Percentiles rank a stretch among this genome's conserved stretches.
phyloP scores from a whole-genome alignment of 371 early-diverging fungal genomes.

The Mortierella polycephala region DNA sequence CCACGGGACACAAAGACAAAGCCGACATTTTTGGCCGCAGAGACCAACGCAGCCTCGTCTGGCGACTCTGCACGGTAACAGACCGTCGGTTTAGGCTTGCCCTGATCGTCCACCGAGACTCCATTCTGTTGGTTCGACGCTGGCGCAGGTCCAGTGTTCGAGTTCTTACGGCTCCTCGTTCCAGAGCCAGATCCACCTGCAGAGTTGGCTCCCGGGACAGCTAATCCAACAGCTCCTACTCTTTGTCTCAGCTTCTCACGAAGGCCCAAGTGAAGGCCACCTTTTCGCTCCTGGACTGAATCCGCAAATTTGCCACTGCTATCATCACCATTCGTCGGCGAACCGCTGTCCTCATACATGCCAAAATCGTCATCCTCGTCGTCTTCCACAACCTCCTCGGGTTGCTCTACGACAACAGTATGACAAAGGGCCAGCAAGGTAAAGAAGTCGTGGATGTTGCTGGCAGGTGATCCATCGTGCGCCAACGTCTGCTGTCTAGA shows the following conservation, averaged over 20 bases:
- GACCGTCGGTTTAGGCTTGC: slow-evolving; percentile 24
- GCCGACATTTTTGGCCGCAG: slow-evolving; percentile 88
- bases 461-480: slow-evolving; percentile 44
- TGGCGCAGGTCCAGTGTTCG: slow-evolving; percentile 15
- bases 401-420: slow-evolving; percentile 88
- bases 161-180: slow-evolving; percentile 37
- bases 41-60: slow-evolving; percentile 89
- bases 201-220: slow-evolving; percentile 14
- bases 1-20: slow-evolving; percentile 77
- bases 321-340: slow-evolving; percentile 18
- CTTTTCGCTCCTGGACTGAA: slow-evolving; percentile 4
- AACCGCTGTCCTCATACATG: slow-evolving; percentile 31
- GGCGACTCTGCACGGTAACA: slow-evolving; percentile 82
- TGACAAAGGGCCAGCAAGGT: slow-evolving; percentile 91
- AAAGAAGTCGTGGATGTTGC: slow-evolving; percentile 82
- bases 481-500: slow-evolving; percentile 18
- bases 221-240: slow-evolving; percentile 30
- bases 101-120: slow-evolving; percentile 19
- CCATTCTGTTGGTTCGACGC: slow-evolving; percentile 5
- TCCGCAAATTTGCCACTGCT: slow-evolving; percentile 11
- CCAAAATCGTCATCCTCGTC: slow-evolving; percentile 59
- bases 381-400: slow-evolving; percentile 60
- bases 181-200: slow-evolving; percentile 6
- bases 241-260: slow-evolving; percentile 43
- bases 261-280: slow-evolving; percentile 16